Percentiles rank a stretch among this genome's conserved stretches.
Evolutionary conservation across 768 basidiomycete species (phyloP).

Genomic region (Boletus tylopilopsis): DNA sequence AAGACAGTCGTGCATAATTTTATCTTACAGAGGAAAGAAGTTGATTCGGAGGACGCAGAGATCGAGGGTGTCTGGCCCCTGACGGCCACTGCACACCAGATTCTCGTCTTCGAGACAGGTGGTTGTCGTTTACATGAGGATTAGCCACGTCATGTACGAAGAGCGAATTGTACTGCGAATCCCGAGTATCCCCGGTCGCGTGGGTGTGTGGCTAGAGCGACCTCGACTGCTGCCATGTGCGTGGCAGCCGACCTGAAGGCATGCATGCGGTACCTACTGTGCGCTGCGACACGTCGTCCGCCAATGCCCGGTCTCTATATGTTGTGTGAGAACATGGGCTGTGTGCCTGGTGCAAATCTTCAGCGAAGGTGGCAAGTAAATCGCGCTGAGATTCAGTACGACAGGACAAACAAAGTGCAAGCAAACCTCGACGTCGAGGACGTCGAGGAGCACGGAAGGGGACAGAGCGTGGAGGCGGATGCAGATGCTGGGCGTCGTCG

Average conservation of each 20-base stretch:
- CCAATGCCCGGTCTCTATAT: no score
- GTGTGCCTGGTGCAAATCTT: slow-evolving; percentile 3
- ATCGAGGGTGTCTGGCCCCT: slow-evolving; percentile 30
- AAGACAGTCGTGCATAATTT: slow-evolving; percentile 28
- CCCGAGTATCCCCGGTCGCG: no score
- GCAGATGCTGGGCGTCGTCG: background rate
- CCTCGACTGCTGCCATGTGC: background rate
- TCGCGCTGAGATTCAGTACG: background rate
- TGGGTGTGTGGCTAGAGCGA: background rate
- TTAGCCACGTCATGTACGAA: background rate
- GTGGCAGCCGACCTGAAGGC: background rate
- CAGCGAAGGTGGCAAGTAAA: background rate
- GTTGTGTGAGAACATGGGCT: slow-evolving; percentile 10
- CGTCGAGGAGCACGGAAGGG: no score
- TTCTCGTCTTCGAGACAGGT: slow-evolving; percentile 27
- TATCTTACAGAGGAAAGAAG: slow-evolving; percentile 29
- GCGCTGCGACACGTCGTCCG: slow-evolving; percentile 2
- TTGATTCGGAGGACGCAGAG: slow-evolving; percentile 26
- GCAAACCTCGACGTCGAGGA: background rate
- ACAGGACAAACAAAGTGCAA: background rate
- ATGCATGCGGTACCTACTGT: background rate
- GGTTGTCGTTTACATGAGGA: no score
- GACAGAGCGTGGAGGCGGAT: background rate
- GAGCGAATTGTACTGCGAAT: no score
- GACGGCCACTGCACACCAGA: slow-evolving; percentile 29